phyloP scores from a whole-genome alignment of 306 rosid genomes.

The Cucurbita ficifolia region DNA sequence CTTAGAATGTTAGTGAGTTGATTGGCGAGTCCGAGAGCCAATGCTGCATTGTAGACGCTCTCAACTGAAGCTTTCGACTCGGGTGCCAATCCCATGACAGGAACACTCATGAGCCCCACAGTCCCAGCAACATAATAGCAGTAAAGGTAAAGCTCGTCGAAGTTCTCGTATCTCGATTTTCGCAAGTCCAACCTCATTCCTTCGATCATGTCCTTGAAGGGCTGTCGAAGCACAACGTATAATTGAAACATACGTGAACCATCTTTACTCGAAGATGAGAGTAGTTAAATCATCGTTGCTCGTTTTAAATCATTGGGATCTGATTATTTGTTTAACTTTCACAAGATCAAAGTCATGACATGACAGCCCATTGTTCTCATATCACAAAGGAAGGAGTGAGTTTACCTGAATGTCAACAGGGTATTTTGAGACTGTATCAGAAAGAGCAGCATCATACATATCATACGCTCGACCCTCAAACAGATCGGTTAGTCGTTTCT shows the following conservation, averaged over 20 bases:
- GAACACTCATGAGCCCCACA: constrained; percentile 99
- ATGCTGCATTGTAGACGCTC: constrained; percentile 70
- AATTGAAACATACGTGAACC: not conserved
- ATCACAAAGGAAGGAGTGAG: not conserved
- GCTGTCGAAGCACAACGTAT: constrained; percentile 23
- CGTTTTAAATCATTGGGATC: not conserved
- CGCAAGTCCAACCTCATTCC: constrained; percentile 88
- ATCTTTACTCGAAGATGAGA: no score
- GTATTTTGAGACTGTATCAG: constrained; percentile 61
- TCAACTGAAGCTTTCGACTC: constrained; percentile 78
- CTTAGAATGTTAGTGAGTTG: constrained; percentile 95
- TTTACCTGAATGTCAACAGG: constrained; percentile 86
- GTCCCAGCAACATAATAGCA: constrained; percentile 99
- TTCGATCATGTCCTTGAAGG: constrained; percentile 90
- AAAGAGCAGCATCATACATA: constrained; percentile 92
- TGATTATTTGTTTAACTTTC: not conserved
- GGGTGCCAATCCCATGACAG: constrained; percentile 81
- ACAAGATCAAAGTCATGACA: not conserved
- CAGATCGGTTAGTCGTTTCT: constrained; percentile 48
- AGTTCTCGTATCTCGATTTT: constrained; percentile 71
- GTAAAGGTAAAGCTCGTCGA: constrained; percentile 85
- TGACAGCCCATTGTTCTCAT: not conserved
- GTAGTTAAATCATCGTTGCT: not conserved
- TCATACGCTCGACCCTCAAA: constrained; percentile 75
- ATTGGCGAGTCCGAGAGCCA: constrained; percentile 90